Conservation (phyloP, 2,329 filamentous ascomycete genomes). For the Xylariales sp. region DNA sequence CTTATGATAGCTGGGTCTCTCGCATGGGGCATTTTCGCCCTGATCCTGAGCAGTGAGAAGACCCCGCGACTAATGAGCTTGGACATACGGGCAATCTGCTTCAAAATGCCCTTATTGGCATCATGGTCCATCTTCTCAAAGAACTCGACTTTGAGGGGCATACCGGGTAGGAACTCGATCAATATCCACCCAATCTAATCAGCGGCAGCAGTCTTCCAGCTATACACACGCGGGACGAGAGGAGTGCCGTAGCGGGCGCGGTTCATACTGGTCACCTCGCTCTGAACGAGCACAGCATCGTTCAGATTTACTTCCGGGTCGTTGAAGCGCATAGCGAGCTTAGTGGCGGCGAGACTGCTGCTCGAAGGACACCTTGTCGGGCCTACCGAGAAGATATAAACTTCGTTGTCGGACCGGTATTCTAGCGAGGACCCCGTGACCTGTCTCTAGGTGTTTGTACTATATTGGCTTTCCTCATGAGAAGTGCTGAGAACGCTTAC, state of each 20-base stretch:
- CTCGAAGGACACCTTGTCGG: not conserved
- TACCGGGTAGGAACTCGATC: not conserved
- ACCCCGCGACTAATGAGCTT: no score
- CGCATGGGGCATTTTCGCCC: no score
- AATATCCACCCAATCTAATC: not conserved
- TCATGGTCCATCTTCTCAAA: not conserved
- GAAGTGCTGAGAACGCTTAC: not conserved
- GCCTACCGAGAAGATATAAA: not conserved
- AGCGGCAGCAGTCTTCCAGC: not conserved
- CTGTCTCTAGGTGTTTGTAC: not conserved
- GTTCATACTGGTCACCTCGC: not conserved
- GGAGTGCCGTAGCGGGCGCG: not conserved
- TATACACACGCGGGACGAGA: not conserved
- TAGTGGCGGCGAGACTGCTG: not conserved
- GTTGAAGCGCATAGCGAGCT: not conserved
- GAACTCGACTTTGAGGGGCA: not conserved
- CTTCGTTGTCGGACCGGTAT: not conserved
- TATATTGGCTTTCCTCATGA: not conserved
- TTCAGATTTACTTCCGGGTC: not conserved
- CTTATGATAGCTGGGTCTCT: no score
- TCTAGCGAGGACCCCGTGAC: not conserved
- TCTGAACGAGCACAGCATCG: not conserved
- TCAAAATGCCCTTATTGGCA: not conserved
- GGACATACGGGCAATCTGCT: not conserved
- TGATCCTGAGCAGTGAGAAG: no score